Evolutionary conservation across 108 stramenopile genomes (phyloP), one percentile per base, ranked within the genome.

Genomic region (Cyclotella baltica): DNA sequence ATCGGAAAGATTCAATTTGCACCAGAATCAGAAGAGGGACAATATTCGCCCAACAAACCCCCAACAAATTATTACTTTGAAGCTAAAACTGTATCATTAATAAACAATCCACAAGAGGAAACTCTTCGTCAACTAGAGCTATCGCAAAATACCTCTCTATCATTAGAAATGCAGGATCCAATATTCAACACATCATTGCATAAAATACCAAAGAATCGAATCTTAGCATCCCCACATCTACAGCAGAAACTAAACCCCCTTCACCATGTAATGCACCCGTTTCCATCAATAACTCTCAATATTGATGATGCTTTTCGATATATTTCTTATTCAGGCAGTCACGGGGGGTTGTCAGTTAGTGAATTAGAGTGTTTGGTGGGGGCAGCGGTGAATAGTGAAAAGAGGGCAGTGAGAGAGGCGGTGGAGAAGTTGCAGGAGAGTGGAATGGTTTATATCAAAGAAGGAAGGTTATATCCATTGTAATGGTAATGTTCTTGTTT

Each of bases 391-490:
- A 46, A 71, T 8, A 72, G 59, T 18, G 81, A 83, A 59, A 59
- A 72, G 43, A 52, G 37, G 65, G 81, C 81, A 3, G 81, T 83
- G 33, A 76, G 69, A 13, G 47, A 59, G 35, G 75, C 81, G 8
- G 81, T 83, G 34, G 75, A 83, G 62, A 50, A 67, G 38, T 56
- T 83, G 36, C 75, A 72, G 52, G 61, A 67, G 47, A 31, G 70
- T 55, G 63, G 81, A 25, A 83, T 71, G 64, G 71, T 83, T 18
- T 76, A 76, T 37, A 46, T 76, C 59, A 76, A 76, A 28, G 73
- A 83, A 28, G 81, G 81, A 19, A 83, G 64, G 51, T 76, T 64
- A 20, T 76, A 53, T 71, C 81, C 81, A 4, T 61, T 83, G 75
- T 83, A 61, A 72, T 48, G n/a, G n/a, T n/a, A n/a, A n/a, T n/a